A percentile compares a stretch with the other conserved stretches of the same genome.
Evolutionary conservation across 768 basidiomycete species (phyloP).

Genomic region (Pisolithus tinctorius): DNA sequence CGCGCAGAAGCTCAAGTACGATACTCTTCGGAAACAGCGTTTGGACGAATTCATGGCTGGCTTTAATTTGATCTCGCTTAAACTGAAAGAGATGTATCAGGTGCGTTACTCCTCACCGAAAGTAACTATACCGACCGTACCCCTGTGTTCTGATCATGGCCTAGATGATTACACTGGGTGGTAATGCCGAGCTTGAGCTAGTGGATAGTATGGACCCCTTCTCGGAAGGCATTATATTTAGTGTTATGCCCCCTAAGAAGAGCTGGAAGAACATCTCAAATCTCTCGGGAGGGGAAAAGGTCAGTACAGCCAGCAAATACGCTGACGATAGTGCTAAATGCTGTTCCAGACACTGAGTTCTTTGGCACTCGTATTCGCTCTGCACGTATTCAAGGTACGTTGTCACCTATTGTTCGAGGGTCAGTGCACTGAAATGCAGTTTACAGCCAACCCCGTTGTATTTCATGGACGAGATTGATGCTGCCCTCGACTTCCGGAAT

Average conservation of each 20-base stretch:
- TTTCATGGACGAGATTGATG: conserved; percentile 98
- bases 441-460: conserved; percentile 92
- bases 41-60: conserved; percentile 96
- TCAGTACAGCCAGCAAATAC: conserved; percentile 20
- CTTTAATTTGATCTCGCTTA: conserved; percentile 86
- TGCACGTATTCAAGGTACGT: conserved; percentile 91
- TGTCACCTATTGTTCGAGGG: neutral
- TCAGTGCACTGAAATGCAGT: neutral
- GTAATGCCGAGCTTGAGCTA: conserved; percentile 94
- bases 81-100: conserved; percentile 99
- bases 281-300: conserved; percentile 97
- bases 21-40: conserved; percentile 78
- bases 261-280: conserved; percentile 99
- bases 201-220: conserved; percentile 99
- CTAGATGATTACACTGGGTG: conserved; percentile 98
- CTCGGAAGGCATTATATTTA: conserved; percentile 96
- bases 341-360: conserved; percentile 77
- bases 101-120: conserved; percentile 32
- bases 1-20: conserved; percentile 76
- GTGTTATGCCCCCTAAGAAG: conserved; percentile 99
- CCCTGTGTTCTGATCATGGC: neutral
- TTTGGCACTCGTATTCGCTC: conserved; percentile 90
- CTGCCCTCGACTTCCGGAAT: conserved; percentile 93
- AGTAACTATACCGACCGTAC: too few species aligned
- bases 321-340: neutral